These are phyloP conservation scores for Rubroboletus satanas DNA, from an alignment of 768 basidiomycete species.

Conservation along the genomic window DNA sequence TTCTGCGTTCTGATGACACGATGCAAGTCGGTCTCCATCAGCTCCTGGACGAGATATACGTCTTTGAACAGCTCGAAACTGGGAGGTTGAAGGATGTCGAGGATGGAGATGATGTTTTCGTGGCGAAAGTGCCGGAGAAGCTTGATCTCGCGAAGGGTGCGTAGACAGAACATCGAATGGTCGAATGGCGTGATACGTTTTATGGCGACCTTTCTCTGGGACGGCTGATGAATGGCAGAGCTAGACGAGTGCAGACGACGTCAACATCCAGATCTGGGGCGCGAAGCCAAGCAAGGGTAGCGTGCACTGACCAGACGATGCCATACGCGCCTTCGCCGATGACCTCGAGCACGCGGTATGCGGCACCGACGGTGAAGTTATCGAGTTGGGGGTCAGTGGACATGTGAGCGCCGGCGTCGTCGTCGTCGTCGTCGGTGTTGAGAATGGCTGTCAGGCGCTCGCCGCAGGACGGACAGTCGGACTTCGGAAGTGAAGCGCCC, in stretches of 20 bases:
- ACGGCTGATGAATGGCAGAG: conserved; percentile 75
- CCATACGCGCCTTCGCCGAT: conserved; percentile 97
- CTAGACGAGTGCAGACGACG: conserved; percentile 26
- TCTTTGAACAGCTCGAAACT: conserved; percentile 78
- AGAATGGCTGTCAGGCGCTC: background rate
- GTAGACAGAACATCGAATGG: conserved; percentile 87
- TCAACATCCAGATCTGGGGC: background rate
- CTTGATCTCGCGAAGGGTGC: conserved; percentile 87
- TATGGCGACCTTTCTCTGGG: conserved; percentile 86
- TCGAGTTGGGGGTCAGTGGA: conserved; percentile 32
- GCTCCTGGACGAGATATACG: conserved; percentile 71
- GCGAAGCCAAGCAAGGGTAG: background rate
- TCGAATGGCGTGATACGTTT: conserved; percentile 96
- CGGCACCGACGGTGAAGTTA: conserved; percentile 47
- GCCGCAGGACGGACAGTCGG: conserved; percentile 11
- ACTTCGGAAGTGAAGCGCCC: conserved; percentile 17
- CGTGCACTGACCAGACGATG: conserved; percentile 58
- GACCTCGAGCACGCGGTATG: conserved; percentile 74
- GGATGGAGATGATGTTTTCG: conserved; percentile 90
- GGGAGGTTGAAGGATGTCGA: conserved; percentile 86
- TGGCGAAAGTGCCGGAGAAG: conserved; percentile 83
- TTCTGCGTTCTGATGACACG: conserved; percentile 95
- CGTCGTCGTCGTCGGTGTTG: conserved; percentile 7
- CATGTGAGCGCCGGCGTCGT: conserved; percentile 15
- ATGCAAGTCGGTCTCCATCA: conserved; percentile 93